Conservation (phyloP, 768 basidiomycete species). For the Amylocystis lapponica region DNA sequence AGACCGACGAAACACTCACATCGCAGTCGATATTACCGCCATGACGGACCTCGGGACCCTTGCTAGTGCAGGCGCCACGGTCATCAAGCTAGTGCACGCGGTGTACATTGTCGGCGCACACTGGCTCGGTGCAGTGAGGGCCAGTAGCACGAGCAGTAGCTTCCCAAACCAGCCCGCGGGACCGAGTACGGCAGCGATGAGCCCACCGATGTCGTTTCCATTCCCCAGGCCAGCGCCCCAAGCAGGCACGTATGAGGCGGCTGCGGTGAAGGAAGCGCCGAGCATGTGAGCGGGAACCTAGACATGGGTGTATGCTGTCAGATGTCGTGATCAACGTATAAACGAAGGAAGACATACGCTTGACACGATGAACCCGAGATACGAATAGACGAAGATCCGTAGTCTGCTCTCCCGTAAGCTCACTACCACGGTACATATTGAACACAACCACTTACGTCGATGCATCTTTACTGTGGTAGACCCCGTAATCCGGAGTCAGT, state of each 20-base stretch:
- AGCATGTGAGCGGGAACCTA: conserved; percentile 38
- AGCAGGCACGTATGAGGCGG: conserved; percentile 31
- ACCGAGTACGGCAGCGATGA: conserved; percentile 35
- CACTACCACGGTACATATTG: background rate
- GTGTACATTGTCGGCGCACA: conserved; percentile 57
- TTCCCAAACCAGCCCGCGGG: conserved; percentile 36
- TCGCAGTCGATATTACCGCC: conserved; percentile 37
- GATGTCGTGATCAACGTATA: background rate
- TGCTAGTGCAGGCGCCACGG: conserved; percentile 27
- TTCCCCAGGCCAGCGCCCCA: conserved; percentile 37
- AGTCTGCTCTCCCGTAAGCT: conserved; percentile 14
- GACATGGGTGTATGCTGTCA: background rate
- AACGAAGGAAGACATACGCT: conserved; percentile 26
- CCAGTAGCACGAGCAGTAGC: conserved; percentile 41
- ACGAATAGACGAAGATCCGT: conserved; percentile 39
- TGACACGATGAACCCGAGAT: conserved; percentile 39
- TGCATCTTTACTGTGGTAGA: conserved; percentile 34
- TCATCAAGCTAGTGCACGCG: conserved; percentile 42
- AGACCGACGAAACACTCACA: conserved; percentile 27
- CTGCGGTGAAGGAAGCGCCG: conserved; percentile 41
- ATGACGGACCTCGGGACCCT: conserved; percentile 41
- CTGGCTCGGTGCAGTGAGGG: conserved; percentile 46
- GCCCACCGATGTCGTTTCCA: conserved; percentile 39
- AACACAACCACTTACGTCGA: conserved; percentile 5
- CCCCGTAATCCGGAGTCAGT: conserved; percentile 44